phyloP scores from a whole-genome alignment of 306 rosid species.

The Dryas drummondii region DNA sequence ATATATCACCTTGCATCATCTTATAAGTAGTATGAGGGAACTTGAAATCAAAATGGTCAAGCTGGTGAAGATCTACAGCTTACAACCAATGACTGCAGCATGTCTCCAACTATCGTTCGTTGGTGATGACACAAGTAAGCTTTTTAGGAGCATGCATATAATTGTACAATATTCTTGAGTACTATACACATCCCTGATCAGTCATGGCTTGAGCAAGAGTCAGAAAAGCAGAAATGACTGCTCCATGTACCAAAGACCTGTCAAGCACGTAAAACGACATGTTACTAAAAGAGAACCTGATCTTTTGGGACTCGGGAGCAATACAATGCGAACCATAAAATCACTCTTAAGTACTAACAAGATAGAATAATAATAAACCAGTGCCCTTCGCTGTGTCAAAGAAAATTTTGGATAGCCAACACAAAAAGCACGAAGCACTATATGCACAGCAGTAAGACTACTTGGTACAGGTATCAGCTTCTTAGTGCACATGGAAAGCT shows the following conservation, averaged over 20 bases:
- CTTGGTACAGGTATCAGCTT: not conserved
- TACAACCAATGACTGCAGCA: conserved; percentile 4
- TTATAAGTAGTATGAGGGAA: not conserved
- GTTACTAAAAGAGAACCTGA: not conserved
- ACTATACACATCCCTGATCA: conserved; percentile 92
- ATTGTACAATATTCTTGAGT: conserved; percentile 13
- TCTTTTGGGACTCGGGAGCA: conserved; percentile 9
- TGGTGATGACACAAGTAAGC: conserved; percentile 16
- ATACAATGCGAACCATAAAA: not conserved
- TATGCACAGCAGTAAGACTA: not conserved
- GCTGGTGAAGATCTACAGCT: conserved; percentile 23
- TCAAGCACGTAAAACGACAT: conserved; percentile 20
- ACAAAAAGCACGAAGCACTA: not conserved
- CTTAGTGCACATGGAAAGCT: not conserved
- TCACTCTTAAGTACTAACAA: not conserved
- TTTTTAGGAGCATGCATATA: conserved; percentile 22
- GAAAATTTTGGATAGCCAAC: too few species aligned
- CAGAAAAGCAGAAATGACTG: conserved; percentile 86
- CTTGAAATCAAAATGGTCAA: not conserved
- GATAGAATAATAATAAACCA: not conserved
- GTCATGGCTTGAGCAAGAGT: conserved; percentile 97
- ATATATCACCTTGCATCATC: conserved; percentile 15
- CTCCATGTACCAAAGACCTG: conserved; percentile 91
- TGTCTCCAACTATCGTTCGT: conserved; percentile 7
- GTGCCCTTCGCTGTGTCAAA: not conserved